Base-by-base conservation (phyloP, 768 basidiomycete genomes). In the Agaricus blazei region DNA sequence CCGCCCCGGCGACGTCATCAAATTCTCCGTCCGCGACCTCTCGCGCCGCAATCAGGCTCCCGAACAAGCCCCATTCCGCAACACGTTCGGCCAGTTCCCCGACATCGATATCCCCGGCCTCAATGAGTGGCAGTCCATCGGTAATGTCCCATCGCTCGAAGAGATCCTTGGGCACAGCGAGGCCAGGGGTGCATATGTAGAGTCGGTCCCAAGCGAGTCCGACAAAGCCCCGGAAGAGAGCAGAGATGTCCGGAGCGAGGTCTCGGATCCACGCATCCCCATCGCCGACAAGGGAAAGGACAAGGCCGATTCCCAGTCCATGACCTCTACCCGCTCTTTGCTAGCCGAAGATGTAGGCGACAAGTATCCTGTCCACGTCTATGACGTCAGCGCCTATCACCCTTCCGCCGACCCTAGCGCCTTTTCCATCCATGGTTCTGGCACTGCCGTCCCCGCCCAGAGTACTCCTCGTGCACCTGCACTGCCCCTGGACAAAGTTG, bases 51-150 rank as follows among this genome's bases (percentile, higher is more conserved):
- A 67, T 58, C 65, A 52, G 65, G 53, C 73, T 15, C 60, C 70
- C 47, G 65, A 56, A 23, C 61, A 63, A 41, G 59, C 72, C 9
- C 68, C 71, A 37, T 58, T 68, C 58, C 82, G 84, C 58, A 84
- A 88, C 64, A 84, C 82, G 1, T 85, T 86, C 57, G 82, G 82
- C 29, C 70, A 71, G 15, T 70, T 70, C 43, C 70, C 75, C 26
- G 72, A 76, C 8, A 73, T 79, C 46, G 82, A 83, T 24, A 37
- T 56, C 9, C 48, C 54, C 7, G 54, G 48, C 8, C 23, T 56
- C 34, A 79, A 83, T 41, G 85, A 83, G 41, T 89, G 88, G 88
- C 82, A 87, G 63, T 72, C 71, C 45, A 72, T 87, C 29, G 78
- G 77, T 23, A 64, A 58, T 54, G 54, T 68, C 24, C 60, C 58